Base-by-base conservation (phyloP, 1,139 yeast genomes). In the Ogataea hybrid region DNA sequence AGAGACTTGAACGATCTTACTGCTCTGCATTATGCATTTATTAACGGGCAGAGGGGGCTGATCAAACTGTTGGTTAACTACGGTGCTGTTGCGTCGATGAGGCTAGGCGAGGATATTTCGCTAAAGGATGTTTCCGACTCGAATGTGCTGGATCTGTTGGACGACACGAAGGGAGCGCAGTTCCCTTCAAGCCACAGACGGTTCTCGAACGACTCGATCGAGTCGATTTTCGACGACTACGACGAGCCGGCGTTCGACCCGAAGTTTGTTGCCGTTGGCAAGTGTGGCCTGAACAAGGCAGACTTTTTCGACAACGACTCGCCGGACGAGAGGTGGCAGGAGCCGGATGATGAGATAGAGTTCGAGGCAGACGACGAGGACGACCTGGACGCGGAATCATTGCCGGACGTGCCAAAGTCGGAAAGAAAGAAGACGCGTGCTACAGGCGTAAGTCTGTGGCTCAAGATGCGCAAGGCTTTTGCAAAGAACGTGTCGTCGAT, bases 21-120 rank as follows among this genome's bases (percentile, higher is more conserved):
- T 0, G 95, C 97, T 10, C 69, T 92, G 44, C 96, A 89, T 63
- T 80, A 84, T 58, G 96, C 97, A 0, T 79, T 90, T 17, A 64
- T 89, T 55, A 70, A 75, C 51, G 96, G 96, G 12, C 77, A 83
- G 57, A 67, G 85, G 36, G 77, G 75, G 35, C 69, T 82, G 46
- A 80, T 82, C 46, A 67, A 71, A 39, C 63, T 80, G 39, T 70
- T 84, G 51, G 62, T 81, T 33, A 77, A 73, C 32, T 81, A 84
- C 61, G 79, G 75, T 52, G 87, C 94, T 1, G 82, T 79, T 54
- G 70, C 80, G 51, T 71, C 75, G 49, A 64, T 75, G 55, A 77
- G 69, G 51, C 73, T 85, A 30, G 66, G 72, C 29, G 76, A 75
- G 53, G 87, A 85, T 18, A 65, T 65, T 15, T 67, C 73, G 0